A percentile compares a stretch with the other conserved stretches of the same genome.
phyloP scores from a whole-genome alignment of 2,329 filamentous ascomycete species.

The Zymoseptoria ardabiliae region DNA sequence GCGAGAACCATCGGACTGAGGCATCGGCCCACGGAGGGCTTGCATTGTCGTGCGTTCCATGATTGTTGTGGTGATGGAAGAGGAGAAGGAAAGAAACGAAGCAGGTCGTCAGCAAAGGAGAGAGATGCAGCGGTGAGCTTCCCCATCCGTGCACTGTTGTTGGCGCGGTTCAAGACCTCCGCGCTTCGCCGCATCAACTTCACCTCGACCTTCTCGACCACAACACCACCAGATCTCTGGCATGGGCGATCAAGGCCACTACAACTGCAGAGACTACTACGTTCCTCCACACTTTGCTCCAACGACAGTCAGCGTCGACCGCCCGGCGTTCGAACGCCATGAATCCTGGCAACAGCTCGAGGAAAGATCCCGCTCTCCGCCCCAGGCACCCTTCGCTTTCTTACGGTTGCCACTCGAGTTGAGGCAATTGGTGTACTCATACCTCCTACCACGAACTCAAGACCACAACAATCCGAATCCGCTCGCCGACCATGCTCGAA shows the following conservation, averaged over 20 bases:
- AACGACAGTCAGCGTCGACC: conserved; percentile 16
- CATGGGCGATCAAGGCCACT: conserved; percentile 29
- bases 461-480: conserved; percentile 20
- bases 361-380: conserved; percentile 25
- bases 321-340: conserved; percentile 16
- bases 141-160: not conserved
- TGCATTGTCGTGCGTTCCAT: conserved; percentile 12
- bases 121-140: not conserved
- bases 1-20: conserved; percentile 7
- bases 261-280: conserved; percentile 33
- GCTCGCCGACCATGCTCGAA: conserved; percentile 22
- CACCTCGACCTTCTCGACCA: not conserved
- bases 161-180: not conserved
- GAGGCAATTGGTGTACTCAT: conserved; percentile 36
- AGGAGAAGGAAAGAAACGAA: conserved; percentile 6
- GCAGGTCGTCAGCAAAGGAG: not conserved
- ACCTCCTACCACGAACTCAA: conserved; percentile 37
- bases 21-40: conserved; percentile 13
- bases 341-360: conserved; percentile 28
- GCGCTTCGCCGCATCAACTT: not conserved
- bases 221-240: conserved; percentile 1
- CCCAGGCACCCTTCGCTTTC: conserved; percentile 25
- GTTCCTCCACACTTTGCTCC: conserved; percentile 23
- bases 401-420: conserved; percentile 39
- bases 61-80: conserved; percentile 9